Evolutionary conservation across 176 grass and related monocot genomes (phyloP).

Genomic region (Juncus inflexus): DNA sequence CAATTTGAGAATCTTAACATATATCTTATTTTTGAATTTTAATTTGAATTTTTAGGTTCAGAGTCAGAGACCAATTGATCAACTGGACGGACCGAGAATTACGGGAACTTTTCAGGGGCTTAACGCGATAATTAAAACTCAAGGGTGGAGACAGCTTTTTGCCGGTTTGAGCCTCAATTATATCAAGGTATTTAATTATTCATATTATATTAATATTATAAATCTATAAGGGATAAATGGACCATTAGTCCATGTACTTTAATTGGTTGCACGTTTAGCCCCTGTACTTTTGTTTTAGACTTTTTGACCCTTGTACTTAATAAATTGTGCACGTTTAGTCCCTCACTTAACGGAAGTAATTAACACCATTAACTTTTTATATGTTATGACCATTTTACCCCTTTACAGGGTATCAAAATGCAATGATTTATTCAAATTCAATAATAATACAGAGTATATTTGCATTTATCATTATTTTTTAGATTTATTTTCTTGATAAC

Average conservation of each 20-base stretch:
- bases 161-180: slow-evolving; percentile 98
- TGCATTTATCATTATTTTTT: no score
- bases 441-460: no score
- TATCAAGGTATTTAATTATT: slow-evolving; percentile 63
- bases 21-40: not conserved
- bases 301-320: not conserved
- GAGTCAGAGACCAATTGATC: slow-evolving; percentile 46
- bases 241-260: not conserved
- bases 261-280: not conserved
- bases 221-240: not conserved
- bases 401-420: no score
- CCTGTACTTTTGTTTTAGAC: no score
- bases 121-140: slow-evolving; percentile 40
- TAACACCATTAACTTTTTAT: no score
- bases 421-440: no score
- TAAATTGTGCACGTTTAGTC: no score
- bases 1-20: no score
- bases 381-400: no score
- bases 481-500: no score
- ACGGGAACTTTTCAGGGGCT: slow-evolving; percentile 74
- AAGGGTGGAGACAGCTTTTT: slow-evolving; percentile 91
- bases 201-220: slow-evolving; percentile 1
- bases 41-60: slow-evolving; percentile 51
- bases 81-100: slow-evolving; percentile 42
- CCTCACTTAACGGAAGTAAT: no score